A percentile compares a stretch with the other conserved stretches of the same genome.
These are phyloP conservation scores for Epichloe typhina DNA, from an alignment of 2,329 filamentous ascomycete genomes.

Conservation along the genomic window DNA sequence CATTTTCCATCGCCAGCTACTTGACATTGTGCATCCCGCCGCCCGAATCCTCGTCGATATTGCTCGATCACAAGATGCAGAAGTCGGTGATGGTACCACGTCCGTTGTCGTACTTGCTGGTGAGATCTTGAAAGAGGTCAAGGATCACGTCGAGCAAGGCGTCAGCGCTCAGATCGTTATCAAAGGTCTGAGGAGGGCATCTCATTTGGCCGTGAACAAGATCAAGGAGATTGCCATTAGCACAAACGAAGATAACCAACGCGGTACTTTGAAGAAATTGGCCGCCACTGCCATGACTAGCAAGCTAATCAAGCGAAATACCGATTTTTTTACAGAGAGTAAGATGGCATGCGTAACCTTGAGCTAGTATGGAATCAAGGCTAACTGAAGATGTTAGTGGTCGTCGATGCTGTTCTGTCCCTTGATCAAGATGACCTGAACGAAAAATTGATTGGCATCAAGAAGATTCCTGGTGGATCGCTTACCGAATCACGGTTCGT, in stretches of 20 bases:
- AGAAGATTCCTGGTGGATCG: conserved; percentile 94
- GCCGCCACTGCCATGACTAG: conserved; percentile 97
- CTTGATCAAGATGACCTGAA: conserved; percentile 95
- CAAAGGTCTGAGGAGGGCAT: conserved; percentile 84
- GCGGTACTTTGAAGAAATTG: conserved; percentile 79
- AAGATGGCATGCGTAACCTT: conserved; percentile 17
- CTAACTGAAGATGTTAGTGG: conserved; percentile 49
- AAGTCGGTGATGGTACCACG: conserved; percentile 96
- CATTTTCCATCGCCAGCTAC: conserved; percentile 43
- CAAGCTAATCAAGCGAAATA: conserved; percentile 97
- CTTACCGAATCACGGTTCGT: conserved; percentile 94
- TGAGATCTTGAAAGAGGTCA: conserved; percentile 93
- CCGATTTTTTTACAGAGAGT: conserved; percentile 96
- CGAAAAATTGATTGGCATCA: conserved; percentile 94
- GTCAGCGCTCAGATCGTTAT: conserved; percentile 96
- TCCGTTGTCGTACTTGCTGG: conserved; percentile 96
- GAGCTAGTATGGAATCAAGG: not conserved
- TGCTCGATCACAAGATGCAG: conserved; percentile 94
- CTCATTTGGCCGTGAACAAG: conserved; percentile 90
- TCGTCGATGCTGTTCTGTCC: conserved; percentile 89
- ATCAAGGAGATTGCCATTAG: conserved; percentile 93
- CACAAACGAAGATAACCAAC: conserved; percentile 68
- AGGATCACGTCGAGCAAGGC: conserved; percentile 90
- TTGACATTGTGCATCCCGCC: conserved; percentile 96
- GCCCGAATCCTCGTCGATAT: conserved; percentile 97